These are phyloP conservation scores for Calonectria honghensis DNA, from an alignment of 2,329 filamentous ascomycete species.

Conservation along the genomic window DNA sequence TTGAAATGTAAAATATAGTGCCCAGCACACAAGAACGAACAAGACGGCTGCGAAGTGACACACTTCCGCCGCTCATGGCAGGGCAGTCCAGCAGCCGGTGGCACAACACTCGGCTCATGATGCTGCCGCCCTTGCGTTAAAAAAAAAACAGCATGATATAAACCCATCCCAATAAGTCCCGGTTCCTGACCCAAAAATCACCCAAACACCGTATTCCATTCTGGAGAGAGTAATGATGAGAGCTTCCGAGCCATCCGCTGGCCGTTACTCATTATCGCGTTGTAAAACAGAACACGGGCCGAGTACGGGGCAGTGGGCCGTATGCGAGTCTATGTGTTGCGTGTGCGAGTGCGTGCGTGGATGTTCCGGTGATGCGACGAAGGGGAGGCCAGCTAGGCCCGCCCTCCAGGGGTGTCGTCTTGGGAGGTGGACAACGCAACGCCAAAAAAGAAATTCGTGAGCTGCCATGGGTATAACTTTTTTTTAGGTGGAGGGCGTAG, in stretches of 20 bases:
- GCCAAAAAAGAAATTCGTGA: slow-evolving; percentile 26
- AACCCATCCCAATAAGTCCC: slow-evolving; percentile 43
- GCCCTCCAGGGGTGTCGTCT: slow-evolving; percentile 27
- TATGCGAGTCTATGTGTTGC: slow-evolving; percentile 49
- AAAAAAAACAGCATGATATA: slow-evolving; percentile 32
- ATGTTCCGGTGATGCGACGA: slow-evolving; percentile 41
- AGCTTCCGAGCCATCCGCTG: slow-evolving; percentile 35
- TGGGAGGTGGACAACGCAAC: slow-evolving; percentile 38
- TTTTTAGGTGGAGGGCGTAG: not conserved
- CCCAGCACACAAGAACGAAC: slow-evolving; percentile 47
- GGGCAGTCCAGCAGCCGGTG: slow-evolving; percentile 32
- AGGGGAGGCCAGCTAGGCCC: slow-evolving; percentile 38
- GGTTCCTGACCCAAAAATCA: slow-evolving; percentile 46
- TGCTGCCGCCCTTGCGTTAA: slow-evolving; percentile 31
- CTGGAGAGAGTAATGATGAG: slow-evolving; percentile 43
- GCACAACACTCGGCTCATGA: slow-evolving; percentile 5
- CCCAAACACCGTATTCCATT: slow-evolving; percentile 51
- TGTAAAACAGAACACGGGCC: slow-evolving; percentile 33
- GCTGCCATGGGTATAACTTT: slow-evolving; percentile 53
- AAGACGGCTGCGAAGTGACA: slow-evolving; percentile 30
- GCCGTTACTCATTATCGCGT: slow-evolving; percentile 25
- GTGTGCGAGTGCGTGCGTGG: slow-evolving; percentile 23
- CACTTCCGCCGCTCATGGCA: slow-evolving; percentile 38
- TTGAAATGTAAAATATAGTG: slow-evolving; percentile 44
- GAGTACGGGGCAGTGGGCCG: slow-evolving; percentile 33